Conservation (phyloP, 1,284 basidiomycete genomes). For the Boletus holoroseus region DNA sequence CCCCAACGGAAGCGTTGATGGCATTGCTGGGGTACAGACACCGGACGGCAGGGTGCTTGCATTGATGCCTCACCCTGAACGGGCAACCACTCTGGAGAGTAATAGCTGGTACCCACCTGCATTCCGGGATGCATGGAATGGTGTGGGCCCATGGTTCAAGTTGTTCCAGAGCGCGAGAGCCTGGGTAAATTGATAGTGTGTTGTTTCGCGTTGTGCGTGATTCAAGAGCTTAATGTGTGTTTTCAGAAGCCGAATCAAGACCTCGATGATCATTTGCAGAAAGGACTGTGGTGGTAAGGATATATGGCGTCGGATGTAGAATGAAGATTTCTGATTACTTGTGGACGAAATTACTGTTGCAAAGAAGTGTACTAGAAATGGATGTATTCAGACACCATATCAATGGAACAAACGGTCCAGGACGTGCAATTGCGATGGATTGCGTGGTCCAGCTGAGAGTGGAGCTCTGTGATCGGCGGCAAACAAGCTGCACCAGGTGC, state of each 20-base stretch:
- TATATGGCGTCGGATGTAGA: slow-evolving; percentile 6
- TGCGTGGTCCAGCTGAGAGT: too few species aligned
- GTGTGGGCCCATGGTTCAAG: slow-evolving; percentile 89
- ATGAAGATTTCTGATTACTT: neutral
- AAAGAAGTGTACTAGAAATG: neutral
- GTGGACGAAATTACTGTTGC: neutral
- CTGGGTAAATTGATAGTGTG: slow-evolving; percentile 28
- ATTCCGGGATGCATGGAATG: slow-evolving; percentile 55
- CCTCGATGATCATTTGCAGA: neutral
- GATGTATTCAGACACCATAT: neutral
- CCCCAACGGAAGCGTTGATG: slow-evolving; percentile 88
- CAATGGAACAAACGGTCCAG: neutral
- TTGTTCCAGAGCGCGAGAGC: slow-evolving; percentile 88
- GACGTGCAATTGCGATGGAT: too few species aligned
- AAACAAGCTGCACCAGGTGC: too few species aligned
- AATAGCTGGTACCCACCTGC: slow-evolving; percentile 80
- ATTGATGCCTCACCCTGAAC: slow-evolving; percentile 94
- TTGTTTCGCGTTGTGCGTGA: neutral
- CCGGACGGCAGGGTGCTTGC: slow-evolving; percentile 83
- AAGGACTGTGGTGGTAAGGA: too few species aligned
- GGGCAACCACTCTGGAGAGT: slow-evolving; percentile 70
- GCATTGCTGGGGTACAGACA: slow-evolving; percentile 87
- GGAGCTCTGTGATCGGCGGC: too few species aligned
- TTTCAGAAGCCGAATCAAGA: neutral
- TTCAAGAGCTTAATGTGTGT: neutral